Conservation (phyloP, 805 yeast genomes). For the Candida succiphila region DNA sequence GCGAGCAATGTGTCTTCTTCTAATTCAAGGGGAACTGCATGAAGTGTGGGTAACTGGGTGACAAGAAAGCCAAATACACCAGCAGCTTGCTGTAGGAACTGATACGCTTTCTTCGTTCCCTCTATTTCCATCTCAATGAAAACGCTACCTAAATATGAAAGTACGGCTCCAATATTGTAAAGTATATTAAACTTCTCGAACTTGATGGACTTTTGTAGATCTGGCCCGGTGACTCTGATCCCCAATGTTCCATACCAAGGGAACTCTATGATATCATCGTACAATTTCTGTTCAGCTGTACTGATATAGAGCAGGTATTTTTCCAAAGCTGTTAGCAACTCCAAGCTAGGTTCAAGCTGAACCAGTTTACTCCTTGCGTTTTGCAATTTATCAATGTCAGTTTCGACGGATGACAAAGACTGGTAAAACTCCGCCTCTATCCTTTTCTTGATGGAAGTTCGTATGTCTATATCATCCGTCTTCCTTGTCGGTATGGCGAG, state of each 20-base stretch:
- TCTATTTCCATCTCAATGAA: constrained; percentile 37
- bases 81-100: constrained; percentile 61
- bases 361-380: constrained; percentile 32
- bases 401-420: constrained; percentile 18
- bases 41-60: constrained; percentile 10
- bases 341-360: constrained; percentile 19
- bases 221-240: constrained; percentile 38
- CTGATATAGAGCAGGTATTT: constrained; percentile 38
- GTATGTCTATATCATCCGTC: constrained; percentile 25
- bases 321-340: constrained; percentile 26
- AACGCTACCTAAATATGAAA: constrained; percentile 43
- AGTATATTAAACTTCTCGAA: constrained; percentile 56
- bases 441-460: constrained; percentile 19
- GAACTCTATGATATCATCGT: constrained; percentile 48
- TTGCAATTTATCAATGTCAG: constrained; percentile 28
- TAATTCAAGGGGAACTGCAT: constrained; percentile 31
- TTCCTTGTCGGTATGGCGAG: constrained; percentile 26
- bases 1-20: constrained; percentile 39
- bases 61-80: constrained; percentile 43
- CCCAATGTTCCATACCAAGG: constrained; percentile 71
- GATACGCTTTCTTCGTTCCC: constrained; percentile 53
- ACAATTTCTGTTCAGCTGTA: constrained; percentile 45
- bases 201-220: constrained; percentile 33
- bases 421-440: constrained; percentile 33
- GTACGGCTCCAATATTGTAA: constrained; percentile 60